Evolutionary conservation across 2,329 filamentous ascomycete species (phyloP), one percentile per base, ranked within the genome.

Genomic region (Arthrobotrys entomopaga): DNA sequence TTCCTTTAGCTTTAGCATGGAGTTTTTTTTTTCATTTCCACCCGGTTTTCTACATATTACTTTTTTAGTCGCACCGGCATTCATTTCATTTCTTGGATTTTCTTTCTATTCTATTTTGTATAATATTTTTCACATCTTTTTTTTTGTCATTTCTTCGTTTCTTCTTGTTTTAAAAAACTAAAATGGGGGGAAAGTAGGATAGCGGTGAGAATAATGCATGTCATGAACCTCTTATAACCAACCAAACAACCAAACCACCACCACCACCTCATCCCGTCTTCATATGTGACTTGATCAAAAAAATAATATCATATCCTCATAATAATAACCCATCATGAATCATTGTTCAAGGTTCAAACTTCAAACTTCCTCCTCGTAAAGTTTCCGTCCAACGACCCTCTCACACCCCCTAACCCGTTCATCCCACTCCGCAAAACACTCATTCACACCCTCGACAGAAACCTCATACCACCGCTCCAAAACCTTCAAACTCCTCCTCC

Each of bases 381-480:
- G 10, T 16, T 20, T 50, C 46, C 46, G 46, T 22, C 46, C 11
- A 54, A 74, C 56, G 8, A 73, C 63, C 66, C 77, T 76, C 22
- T 79, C 77, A 22, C 75, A 65, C 40, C 22, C 70, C 15, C 69
- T 58, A 4, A 76, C 76, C 61, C 77, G 70, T 64, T 78, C 77
- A 56, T 79, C 77, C 78, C 78, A 78, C 65, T 79, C 77, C 2
- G 76, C 76, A 69, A 78, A 77, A 52, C 78, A 79, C 29, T 78
- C 77, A 52, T 79, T 78, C 19, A 78, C 71, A 2, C 86, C 85
- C 54, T 96, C 83, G 49, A 95, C 84, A 2, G 88, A 87, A 22
- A 87, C 83, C 80, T 93, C 89, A 81, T 94, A 93, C 90, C 92
- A 96, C 40, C 84, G 82, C 77, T 89, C 86, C 71, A 92, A 82